Conservation (phyloP, 768 basidiomycete genomes). For the Fomitopsis serialis region DNA sequence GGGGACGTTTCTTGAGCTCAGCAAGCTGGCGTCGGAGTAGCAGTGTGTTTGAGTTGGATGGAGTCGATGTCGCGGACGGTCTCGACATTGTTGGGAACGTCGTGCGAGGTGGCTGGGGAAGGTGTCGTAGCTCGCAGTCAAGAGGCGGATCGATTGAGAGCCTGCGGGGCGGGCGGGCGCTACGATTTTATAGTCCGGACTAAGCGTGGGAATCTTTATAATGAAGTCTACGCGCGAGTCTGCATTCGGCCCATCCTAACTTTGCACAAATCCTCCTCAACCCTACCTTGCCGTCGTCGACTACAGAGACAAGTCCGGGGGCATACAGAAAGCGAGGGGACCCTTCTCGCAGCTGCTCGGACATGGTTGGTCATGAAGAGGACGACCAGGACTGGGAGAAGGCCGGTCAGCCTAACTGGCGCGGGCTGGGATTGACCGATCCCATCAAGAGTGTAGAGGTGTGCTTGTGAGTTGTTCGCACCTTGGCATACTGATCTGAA, state of each 20-base stretch:
- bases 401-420: slow-evolving; percentile 53
- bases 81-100: slow-evolving; percentile 17
- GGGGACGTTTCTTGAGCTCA: slow-evolving; percentile 89
- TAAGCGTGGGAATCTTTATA: slow-evolving; percentile 1
- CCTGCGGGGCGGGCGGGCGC: neutral
- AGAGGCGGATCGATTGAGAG: slow-evolving; percentile 3
- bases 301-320: too few species aligned
- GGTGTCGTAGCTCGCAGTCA: neutral
- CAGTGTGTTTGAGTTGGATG: slow-evolving; percentile 36
- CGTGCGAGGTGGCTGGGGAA: neutral
- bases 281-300: neutral
- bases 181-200: slow-evolving; percentile 2
- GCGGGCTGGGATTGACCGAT: slow-evolving; percentile 78
- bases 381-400: slow-evolving; percentile 56
- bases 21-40: slow-evolving; percentile 73
- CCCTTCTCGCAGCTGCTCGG: neutral
- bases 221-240: neutral
- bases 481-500: slow-evolving; percentile 1
- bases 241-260: too few species aligned
- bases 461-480: slow-evolving; percentile 20
- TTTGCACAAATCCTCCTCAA: too few species aligned
- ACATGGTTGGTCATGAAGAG: slow-evolving; percentile 8
- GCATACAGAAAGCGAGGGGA: neutral
- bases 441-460: slow-evolving; percentile 91
- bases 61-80: slow-evolving; percentile 12